These are phyloP conservation scores for Pseudogymnoascus sp. DNA, from an alignment of 2,329 filamentous ascomycete species.

Conservation along the genomic window DNA sequence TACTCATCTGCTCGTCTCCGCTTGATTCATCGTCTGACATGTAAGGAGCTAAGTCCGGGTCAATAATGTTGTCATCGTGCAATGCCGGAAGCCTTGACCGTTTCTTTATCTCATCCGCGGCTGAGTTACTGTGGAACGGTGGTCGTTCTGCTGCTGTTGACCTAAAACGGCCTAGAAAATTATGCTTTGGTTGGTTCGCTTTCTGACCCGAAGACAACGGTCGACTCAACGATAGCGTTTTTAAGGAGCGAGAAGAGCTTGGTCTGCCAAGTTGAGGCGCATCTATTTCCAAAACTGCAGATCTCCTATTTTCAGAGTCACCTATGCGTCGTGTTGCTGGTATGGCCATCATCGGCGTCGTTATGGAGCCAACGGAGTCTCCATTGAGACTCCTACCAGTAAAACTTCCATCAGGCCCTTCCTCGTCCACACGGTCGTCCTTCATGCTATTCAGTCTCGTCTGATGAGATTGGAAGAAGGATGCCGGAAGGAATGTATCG, in stretches of 20 bases:
- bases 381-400: slow-evolving; percentile 10
- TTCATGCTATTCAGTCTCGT: slow-evolving; percentile 34
- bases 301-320: slow-evolving; percentile 73
- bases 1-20: slow-evolving; percentile 82
- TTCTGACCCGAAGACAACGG: slow-evolving; percentile 74
- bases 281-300: slow-evolving; percentile 84
- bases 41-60: slow-evolving; percentile 88
- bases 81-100: slow-evolving; percentile 76
- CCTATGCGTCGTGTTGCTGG: slow-evolving; percentile 56
- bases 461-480: slow-evolving; percentile 50
- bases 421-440: slow-evolving; percentile 32
- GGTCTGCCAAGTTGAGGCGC: slow-evolving; percentile 76
- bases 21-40: slow-evolving; percentile 92
- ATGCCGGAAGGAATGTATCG: slow-evolving; percentile 55
- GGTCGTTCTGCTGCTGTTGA: slow-evolving; percentile 67
- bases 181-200: slow-evolving; percentile 80
- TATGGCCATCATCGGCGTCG: slow-evolving; percentile 64
- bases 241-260: slow-evolving; percentile 84
- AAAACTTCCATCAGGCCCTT: slow-evolving; percentile 12
- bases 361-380: slow-evolving; percentile 43
- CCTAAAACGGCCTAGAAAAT: slow-evolving; percentile 69
- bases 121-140: slow-evolving; percentile 71
- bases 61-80: slow-evolving; percentile 96
- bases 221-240: slow-evolving; percentile 58
- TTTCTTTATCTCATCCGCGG: slow-evolving; percentile 55